Evolutionary conservation across 202 grass and related monocot genomes (phyloP).

Genomic region (Zizania palustris): DNA sequence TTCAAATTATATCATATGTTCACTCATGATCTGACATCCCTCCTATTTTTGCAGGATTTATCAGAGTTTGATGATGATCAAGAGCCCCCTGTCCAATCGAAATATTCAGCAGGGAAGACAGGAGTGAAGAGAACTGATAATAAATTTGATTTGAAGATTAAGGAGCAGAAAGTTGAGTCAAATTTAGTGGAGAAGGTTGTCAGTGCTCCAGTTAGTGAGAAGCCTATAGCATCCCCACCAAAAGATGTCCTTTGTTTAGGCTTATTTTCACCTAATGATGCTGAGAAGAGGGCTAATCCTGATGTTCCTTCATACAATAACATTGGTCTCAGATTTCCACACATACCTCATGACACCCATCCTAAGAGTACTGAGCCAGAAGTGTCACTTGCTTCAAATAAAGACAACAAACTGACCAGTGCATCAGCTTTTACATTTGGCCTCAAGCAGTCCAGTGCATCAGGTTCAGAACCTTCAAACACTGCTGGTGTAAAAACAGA

Average conservation of each 20-base stretch:
- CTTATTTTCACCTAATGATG: conserved; percentile 45
- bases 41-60: conserved; percentile 44
- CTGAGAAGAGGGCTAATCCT: conserved; percentile 40
- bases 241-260: conserved; percentile 27
- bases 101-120: conserved; percentile 24
- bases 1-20: not conserved
- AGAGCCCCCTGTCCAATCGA: conserved; percentile 39
- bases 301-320: conserved; percentile 32
- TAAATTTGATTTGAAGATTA: conserved; percentile 40
- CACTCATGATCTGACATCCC: conserved; percentile 2
- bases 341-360: conserved; percentile 10
- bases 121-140: conserved; percentile 34
- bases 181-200: conserved; percentile 29
- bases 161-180: conserved; percentile 40
- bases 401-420: conserved; percentile 43
- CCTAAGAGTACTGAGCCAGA: conserved; percentile 23
- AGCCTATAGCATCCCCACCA: conserved; percentile 23
- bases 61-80: conserved; percentile 55
- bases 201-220: conserved; percentile 33
- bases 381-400: conserved; percentile 39
- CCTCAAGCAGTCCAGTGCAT: conserved; percentile 36
- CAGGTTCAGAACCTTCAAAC: conserved; percentile 37
- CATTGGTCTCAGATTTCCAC: conserved; percentile 42
- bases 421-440: conserved; percentile 42
- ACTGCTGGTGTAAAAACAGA: conserved; percentile 29